These are phyloP conservation scores for Coemansia sp. DNA, from an alignment of 192 early-diverging fungal genomes.

Conservation along the genomic window DNA sequence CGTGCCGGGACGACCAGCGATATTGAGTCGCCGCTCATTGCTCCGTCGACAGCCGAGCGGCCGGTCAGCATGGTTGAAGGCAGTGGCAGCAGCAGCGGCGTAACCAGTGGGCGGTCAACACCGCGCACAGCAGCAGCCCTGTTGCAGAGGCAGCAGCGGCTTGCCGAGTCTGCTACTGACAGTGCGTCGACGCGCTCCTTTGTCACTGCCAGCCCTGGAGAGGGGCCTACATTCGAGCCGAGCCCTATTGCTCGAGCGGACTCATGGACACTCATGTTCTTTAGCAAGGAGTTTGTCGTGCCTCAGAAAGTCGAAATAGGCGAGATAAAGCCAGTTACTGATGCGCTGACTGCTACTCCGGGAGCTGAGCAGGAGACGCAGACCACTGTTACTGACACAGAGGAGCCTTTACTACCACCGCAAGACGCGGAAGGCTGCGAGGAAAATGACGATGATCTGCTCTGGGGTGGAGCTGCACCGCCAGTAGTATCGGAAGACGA, in stretches of 20 bases:
- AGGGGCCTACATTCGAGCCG: background rate
- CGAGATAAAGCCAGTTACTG: background rate
- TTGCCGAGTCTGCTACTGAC: conserved; percentile 2
- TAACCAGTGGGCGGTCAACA: background rate
- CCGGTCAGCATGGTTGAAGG: conserved; percentile 54
- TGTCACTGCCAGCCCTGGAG: background rate
- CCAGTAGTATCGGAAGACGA: background rate
- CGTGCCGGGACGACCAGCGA: conserved; percentile 55
- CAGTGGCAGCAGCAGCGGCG: conserved; percentile 23
- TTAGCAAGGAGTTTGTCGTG: conserved; percentile 53
- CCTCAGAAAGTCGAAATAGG: conserved; percentile 3
- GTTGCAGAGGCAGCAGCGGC: conserved; percentile 1
- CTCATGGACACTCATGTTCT: conserved; percentile 56
- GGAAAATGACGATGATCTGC: conserved; percentile 5
- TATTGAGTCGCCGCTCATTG: conserved; percentile 39
- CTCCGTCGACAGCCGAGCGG: conserved; percentile 11
- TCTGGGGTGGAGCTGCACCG: conserved; percentile 17
- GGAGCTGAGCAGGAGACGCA: background rate
- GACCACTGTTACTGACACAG: background rate
- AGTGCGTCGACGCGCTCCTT: background rate
- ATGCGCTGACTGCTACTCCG: background rate
- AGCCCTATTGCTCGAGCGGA: conserved; percentile 13
- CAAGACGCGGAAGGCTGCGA: background rate
- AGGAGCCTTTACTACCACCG: background rate
- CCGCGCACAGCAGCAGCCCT: conserved; percentile 3